Conservation (phyloP, 345 rosid species). For the Noccaea bulbosa region DNA sequence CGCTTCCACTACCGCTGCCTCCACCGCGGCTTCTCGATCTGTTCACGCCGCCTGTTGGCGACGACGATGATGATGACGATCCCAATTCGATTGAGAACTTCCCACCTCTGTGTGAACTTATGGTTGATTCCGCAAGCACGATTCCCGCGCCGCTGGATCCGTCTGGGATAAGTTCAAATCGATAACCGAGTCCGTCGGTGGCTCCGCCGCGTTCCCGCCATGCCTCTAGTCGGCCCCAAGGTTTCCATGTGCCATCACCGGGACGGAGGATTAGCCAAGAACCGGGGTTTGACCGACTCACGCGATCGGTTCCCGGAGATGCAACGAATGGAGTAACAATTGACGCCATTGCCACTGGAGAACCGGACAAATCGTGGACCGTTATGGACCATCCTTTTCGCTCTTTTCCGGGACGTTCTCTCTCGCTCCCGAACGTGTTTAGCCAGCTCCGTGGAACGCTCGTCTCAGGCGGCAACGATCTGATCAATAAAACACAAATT, state of each 20-base stretch:
- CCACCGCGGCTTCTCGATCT: conserved; percentile 54
- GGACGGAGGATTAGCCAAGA: conserved; percentile 90
- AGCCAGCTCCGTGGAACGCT: conserved; percentile 68
- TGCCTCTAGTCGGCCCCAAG: conserved; percentile 93
- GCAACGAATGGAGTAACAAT: conserved; percentile 87
- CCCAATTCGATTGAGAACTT: conserved; percentile 69
- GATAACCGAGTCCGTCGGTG: conserved; percentile 70
- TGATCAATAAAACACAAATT: conserved; percentile 36
- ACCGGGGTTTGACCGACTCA: conserved; percentile 88
- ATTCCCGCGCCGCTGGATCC: conserved; percentile 64
- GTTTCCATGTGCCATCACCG: conserved; percentile 81
- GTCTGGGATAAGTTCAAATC: conserved; percentile 77
- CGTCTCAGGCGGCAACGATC: conserved; percentile 63
- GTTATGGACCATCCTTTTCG: conserved; percentile 94
- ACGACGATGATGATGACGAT: conserved; percentile 32
- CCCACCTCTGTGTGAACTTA: conserved; percentile 72
- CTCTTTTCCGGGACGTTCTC: conserved; percentile 73
- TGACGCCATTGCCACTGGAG: conserved; percentile 84
- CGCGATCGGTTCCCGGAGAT: conserved; percentile 85
- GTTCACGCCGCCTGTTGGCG: conserved; percentile 14
- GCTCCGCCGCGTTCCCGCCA: conserved; percentile 92
- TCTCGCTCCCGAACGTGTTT: conserved; percentile 81
- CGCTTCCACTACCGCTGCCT: conserved; percentile 52
- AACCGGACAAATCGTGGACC: conserved; percentile 89
- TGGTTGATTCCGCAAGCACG: conserved; percentile 70